Percentiles rank a stretch among this genome's conserved stretches.
These are phyloP conservation scores for Sphagnum tenellum DNA, from an alignment of 225 moss, liverwort and hornwort genomes.

Conservation along the genomic window DNA sequence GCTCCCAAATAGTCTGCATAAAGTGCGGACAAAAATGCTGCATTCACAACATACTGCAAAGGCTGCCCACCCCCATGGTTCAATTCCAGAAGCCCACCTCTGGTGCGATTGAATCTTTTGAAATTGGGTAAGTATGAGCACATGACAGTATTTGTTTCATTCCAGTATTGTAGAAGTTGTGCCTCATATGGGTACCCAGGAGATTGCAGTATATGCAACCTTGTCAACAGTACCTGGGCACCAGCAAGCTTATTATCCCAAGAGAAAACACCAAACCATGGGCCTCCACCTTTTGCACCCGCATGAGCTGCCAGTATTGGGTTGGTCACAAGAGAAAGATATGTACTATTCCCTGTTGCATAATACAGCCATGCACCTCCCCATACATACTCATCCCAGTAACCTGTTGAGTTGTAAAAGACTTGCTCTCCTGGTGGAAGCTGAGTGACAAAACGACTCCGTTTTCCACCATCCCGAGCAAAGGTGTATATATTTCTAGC, in stretches of 20 bases:
- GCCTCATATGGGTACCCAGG: conserved; percentile 45
- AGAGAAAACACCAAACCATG: conserved; percentile 56
- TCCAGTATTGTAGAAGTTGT: conserved; percentile 33
- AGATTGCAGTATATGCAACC: conserved; percentile 41
- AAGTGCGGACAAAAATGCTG: conserved; percentile 37
- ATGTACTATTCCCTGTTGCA: conserved; percentile 56
- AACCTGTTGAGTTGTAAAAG: conserved; percentile 75
- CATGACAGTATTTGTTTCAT: conserved; percentile 50
- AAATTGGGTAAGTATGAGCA: conserved; percentile 41
- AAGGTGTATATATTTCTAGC: conserved; percentile 58
- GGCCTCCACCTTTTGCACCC: conserved; percentile 44
- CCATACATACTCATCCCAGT: conserved; percentile 92
- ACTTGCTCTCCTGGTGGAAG: conserved; percentile 21
- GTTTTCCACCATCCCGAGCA: conserved; percentile 30
- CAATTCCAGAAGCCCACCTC: conserved; percentile 58
- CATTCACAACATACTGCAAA: conserved; percentile 43
- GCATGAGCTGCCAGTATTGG: conserved; percentile 31
- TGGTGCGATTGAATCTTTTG: conserved; percentile 44
- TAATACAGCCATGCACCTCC: conserved; percentile 86
- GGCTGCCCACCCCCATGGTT: conserved; percentile 31
- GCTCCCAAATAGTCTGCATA: conserved; percentile 47
- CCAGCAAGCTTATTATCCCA: conserved; percentile 93
- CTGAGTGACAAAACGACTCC: conserved; percentile 26
- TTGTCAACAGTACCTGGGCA: conserved; percentile 64
- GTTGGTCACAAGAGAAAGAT: conserved; percentile 38